These are phyloP conservation scores for Geoglossum glabrum DNA, from an alignment of 495 filamentous ascomycete species.

Conservation along the genomic window DNA sequence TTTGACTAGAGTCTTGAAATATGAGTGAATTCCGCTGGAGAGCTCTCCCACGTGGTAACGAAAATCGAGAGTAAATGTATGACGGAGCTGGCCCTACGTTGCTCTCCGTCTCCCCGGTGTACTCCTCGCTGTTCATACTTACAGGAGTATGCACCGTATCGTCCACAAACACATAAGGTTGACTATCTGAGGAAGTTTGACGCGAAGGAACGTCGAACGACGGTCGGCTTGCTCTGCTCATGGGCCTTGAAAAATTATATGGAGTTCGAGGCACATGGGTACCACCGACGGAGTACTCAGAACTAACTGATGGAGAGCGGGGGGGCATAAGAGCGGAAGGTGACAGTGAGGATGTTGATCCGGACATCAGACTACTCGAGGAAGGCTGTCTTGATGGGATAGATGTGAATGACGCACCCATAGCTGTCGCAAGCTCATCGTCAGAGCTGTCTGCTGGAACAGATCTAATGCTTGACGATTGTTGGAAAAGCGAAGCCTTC, in stretches of 20 bases:
- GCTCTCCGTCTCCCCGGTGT: conserved; percentile 16
- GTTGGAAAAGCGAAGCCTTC: conserved; percentile 32
- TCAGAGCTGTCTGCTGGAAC: conserved; percentile 41
- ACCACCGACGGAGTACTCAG: conserved; percentile 46
- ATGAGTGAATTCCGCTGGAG: conserved; percentile 47
- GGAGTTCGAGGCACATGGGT: conserved; percentile 45
- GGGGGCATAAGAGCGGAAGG: conserved; percentile 26
- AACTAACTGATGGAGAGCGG: conserved; percentile 66
- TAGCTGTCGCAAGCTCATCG: conserved; percentile 36
- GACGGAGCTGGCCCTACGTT: conserved; percentile 34
- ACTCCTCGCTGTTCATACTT: conserved; percentile 41
- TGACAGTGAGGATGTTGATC: conserved; percentile 19
- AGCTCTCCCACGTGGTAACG: conserved; percentile 59
- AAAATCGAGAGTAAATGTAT: conserved; percentile 68
- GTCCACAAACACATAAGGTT: conserved; percentile 31
- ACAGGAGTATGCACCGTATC: conserved; percentile 41
- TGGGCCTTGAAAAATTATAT: conserved; percentile 83
- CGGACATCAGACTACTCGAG: conserved; percentile 39
- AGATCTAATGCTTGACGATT: conserved; percentile 35
- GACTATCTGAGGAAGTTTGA: conserved; percentile 39
- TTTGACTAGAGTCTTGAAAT: conserved; percentile 34
- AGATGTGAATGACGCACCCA: conserved; percentile 31
- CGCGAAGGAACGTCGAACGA: conserved; percentile 35
- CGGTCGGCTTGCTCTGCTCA: conserved; percentile 58
- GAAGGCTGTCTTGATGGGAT: conserved; percentile 37